phyloP scores from a whole-genome alignment of 2,329 filamentous ascomycete species.

The Aureobasidium musti region DNA sequence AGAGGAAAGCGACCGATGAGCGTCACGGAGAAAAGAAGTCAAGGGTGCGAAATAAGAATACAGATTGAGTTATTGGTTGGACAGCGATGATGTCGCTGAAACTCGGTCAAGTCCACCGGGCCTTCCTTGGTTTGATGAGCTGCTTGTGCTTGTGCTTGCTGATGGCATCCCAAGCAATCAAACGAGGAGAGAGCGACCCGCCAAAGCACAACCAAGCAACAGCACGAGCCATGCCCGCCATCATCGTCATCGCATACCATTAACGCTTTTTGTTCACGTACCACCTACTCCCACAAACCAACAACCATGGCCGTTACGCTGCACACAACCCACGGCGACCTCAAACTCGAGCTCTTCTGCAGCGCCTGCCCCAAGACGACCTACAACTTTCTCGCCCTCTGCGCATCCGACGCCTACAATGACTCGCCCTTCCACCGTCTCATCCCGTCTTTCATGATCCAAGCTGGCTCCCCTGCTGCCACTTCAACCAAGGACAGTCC shows the following conservation, averaged over 20 bases:
- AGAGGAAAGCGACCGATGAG: too few species aligned
- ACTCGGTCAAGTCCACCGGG: background rate
- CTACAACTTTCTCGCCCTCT: constrained; percentile 81
- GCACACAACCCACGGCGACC: constrained; percentile 83
- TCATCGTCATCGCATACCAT: constrained; percentile 11
- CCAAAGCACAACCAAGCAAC: background rate
- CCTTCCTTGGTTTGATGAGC: constrained; percentile 23
- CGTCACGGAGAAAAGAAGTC: too few species aligned
- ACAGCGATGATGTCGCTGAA: constrained; percentile 18
- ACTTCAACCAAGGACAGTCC: constrained; percentile 47
- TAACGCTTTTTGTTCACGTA: background rate
- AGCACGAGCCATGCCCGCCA: constrained; percentile 15
- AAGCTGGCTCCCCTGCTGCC: constrained; percentile 64
- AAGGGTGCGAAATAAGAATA: background rate
- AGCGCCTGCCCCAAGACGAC: constrained; percentile 91
- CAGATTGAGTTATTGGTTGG: background rate
- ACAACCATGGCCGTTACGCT: constrained; percentile 58
- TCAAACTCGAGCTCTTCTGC: constrained; percentile 97
- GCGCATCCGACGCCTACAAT: constrained; percentile 76
- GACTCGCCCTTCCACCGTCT: constrained; percentile 75
- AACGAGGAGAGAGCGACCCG: constrained; percentile 3
- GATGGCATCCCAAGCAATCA: constrained; percentile 4
- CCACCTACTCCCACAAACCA: background rate
- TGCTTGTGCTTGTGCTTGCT: too few species aligned
- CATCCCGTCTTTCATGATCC: constrained; percentile 79